Evolutionary conservation across 1,139 yeast genomes (phyloP), one percentile per base, ranked within the genome.

Genomic region (Candida frijolesensis): DNA sequence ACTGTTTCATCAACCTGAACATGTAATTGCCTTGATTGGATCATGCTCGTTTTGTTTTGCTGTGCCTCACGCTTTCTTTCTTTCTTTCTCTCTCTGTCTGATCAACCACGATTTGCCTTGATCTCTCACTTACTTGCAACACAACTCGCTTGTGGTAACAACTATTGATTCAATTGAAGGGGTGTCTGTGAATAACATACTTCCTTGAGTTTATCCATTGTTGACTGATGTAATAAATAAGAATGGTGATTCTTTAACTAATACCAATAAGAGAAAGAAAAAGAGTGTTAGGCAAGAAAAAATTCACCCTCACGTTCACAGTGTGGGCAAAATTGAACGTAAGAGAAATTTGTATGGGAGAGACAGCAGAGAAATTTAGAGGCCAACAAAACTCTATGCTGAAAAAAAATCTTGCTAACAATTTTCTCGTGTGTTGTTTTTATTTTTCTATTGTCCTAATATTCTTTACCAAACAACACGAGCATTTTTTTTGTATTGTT

Each of bases 121-220:
- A 25, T 25, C 29, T 25, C 29, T 8, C 29, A 6, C 29, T 25
- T 9, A 5, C 7, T 25, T 6, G 10, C 29, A 30, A 30, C 6
- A n/a, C 16, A n/a, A n/a, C 25, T 15, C 6, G n/a, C 42, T 22
- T 22, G 15, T 16, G 18, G 5, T n/a, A 38, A 25, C 42, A 38
- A 22, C 29, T 10, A 7, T n/a, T 8, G 7, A 25, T n/a, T 22
- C 30, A n/a, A 22, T 19, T 22, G 42, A n/a, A 1, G 6, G 5
- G 38, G 11, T 15, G 14, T 40, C 22, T 4, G 30, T 14, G 11
- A 8, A n/a, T 25, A 66, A 76, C 81, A 60, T 76, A 77, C 82
- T 62, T 77, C 82, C 71, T 76, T 77, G 58, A 77, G 78, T 66
- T 76, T 77, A 61, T 77, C 81, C 80, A 77, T 77, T 48, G 47